These are phyloP conservation scores for Phragmites australis DNA, from an alignment of 176 grass and related monocot genomes.

Conservation along the genomic window DNA sequence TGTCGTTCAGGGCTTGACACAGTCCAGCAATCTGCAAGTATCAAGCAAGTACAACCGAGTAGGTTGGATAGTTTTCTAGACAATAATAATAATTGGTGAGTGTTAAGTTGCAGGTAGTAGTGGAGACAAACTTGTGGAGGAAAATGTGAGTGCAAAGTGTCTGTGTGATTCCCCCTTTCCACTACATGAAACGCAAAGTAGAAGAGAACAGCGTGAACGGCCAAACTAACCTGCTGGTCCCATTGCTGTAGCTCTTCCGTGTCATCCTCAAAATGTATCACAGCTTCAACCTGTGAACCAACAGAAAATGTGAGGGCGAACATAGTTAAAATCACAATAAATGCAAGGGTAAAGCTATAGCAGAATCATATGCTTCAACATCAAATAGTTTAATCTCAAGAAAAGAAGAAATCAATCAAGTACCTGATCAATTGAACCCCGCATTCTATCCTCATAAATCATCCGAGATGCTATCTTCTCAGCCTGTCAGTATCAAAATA, in stretches of 20 bases:
- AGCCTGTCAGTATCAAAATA: slow-evolving; percentile 52
- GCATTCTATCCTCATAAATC: slow-evolving; percentile 98
- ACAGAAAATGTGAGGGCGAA: not conserved
- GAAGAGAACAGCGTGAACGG: not conserved
- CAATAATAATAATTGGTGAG: not conserved
- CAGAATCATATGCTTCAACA: not conserved
- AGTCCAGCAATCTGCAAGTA: slow-evolving; percentile 72
- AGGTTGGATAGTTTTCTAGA: not conserved
- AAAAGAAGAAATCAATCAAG: not conserved
- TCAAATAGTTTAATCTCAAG: not conserved
- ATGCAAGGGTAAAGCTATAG: not conserved
- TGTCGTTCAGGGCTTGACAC: slow-evolving; percentile 95
- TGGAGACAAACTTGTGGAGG: not conserved
- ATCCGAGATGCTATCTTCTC: slow-evolving; percentile 98
- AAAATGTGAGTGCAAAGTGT: not conserved
- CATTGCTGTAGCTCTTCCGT: slow-evolving; percentile 92
- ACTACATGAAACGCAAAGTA: not conserved
- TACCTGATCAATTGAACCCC: slow-evolving; percentile 96
- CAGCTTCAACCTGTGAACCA: slow-evolving; percentile 74
- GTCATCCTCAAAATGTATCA: slow-evolving; percentile 99
- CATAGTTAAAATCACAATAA: not conserved
- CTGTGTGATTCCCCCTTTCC: not conserved
- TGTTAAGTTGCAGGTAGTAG: not conserved
- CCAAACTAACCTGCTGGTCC: slow-evolving; percentile 80
- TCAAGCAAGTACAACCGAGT: not conserved